Conservation (phyloP, 2,329 filamentous ascomycete genomes). For the Fulvia fulva region DNA sequence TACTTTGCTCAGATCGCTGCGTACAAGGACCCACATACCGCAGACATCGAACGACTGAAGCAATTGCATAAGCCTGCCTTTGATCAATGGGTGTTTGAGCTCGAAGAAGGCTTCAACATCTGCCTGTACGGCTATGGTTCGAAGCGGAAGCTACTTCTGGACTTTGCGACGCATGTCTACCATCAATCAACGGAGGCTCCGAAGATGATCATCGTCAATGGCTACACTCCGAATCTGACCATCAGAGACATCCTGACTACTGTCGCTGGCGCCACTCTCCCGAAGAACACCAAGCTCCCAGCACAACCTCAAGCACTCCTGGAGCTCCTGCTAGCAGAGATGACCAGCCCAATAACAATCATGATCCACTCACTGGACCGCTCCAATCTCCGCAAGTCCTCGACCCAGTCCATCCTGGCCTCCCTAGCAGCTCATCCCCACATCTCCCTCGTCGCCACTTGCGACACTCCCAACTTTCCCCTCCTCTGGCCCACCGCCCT, state of each 20-base stretch:
- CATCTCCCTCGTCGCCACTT: slow-evolving; percentile 72
- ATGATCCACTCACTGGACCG: slow-evolving; percentile 83
- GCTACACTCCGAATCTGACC: slow-evolving; percentile 65
- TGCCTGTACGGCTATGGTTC: slow-evolving; percentile 92
- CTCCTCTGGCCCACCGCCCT: slow-evolving; percentile 85
- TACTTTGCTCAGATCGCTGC: slow-evolving; percentile 70
- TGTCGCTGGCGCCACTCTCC: slow-evolving; percentile 60
- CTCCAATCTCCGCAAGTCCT: slow-evolving; percentile 65
- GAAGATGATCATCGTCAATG: slow-evolving; percentile 80
- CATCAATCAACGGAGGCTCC: slow-evolving; percentile 41
- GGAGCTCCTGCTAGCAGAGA: slow-evolving; percentile 59
- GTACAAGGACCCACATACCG: slow-evolving; percentile 64
- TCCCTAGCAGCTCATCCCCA: slow-evolving; percentile 69
- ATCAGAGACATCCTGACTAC: slow-evolving; percentile 67
- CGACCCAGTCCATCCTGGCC: slow-evolving; percentile 68
- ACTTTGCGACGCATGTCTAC: slow-evolving; percentile 70
- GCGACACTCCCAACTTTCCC: slow-evolving; percentile 82
- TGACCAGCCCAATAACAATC: slow-evolving; percentile 47
- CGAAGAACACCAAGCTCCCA: slow-evolving; percentile 51
- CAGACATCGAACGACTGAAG: slow-evolving; percentile 67
- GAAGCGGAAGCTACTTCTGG: slow-evolving; percentile 69
- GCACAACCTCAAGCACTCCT: slow-evolving; percentile 67
- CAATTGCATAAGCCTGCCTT: slow-evolving; percentile 77
- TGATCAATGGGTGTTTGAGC: slow-evolving; percentile 87
- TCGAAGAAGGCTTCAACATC: slow-evolving; percentile 79